Base-by-base conservation (phyloP, 192 early-diverging fungal species). In the Backusella luteola region DNA sequence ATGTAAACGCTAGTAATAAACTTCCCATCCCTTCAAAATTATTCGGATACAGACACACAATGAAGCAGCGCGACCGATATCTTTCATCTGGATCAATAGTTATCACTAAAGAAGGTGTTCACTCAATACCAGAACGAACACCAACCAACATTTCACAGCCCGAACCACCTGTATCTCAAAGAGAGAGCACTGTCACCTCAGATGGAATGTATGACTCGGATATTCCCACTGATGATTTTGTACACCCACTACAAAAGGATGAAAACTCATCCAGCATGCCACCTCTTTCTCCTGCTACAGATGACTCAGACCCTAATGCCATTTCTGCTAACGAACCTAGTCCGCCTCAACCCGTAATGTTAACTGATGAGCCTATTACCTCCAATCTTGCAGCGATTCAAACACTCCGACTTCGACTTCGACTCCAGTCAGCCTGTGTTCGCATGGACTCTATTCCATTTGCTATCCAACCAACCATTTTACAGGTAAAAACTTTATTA, bases 1-100 rank as follows among this genome's bases (percentile, higher is more conserved):
- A 73, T 59, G 49, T 81, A 29, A 81, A 78, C 36, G 80, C 80
- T 11, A 77, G 71, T 59, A 77, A 73, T 39, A 81, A 81, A 44
- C 36, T 77, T 6, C 76, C 80, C 15, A 52, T 71, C 21, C 68
- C 73, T 15, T 72, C 76, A 15, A 71, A 77, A 17, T 42, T 78
- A 19, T 68, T 66, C 42, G 78, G 78, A 1, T 74, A 70, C 23
- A 44, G 53, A 34, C 78, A 79, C 11, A 46, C 49, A 9, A 56
- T 69, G 44, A 79, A 79, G 32, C 78, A 79, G 23, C 66, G 73
- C 6, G 73, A 79, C 34, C 63, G 67, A 17, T 70, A 70, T 44
- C 34, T 70, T 14, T 79, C 78, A 17, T 56, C 66, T 11, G 68
- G 53, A 17, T 46, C 72, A 14, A 75, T 75, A 39, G 39, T 70